Conservation (phyloP, 768 basidiomycete species). For the Leccinum sublutescens region DNA sequence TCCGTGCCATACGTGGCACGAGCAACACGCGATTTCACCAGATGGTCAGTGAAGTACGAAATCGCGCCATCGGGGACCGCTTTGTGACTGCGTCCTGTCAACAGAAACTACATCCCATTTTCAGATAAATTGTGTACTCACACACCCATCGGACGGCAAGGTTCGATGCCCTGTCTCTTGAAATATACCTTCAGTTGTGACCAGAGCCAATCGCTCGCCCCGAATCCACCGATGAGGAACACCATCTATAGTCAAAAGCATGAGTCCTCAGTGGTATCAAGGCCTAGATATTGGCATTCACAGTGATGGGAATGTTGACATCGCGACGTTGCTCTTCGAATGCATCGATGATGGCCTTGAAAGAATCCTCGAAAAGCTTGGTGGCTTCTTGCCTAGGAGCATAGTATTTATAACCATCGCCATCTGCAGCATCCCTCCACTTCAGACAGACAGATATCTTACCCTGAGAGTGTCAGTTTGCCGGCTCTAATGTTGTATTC, state of each 20-base stretch:
- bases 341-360: slow-evolving; percentile 30
- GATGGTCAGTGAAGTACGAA: slow-evolving; percentile 38
- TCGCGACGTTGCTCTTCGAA: slow-evolving; percentile 29
- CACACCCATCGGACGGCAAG: slow-evolving; percentile 47
- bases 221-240: slow-evolving; percentile 52
- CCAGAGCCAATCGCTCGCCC: slow-evolving; percentile 46
- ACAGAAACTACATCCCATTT: background rate
- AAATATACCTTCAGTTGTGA: slow-evolving; percentile 38
- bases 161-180: slow-evolving; percentile 33
- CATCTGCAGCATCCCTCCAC: background rate
- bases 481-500: slow-evolving; percentile 33
- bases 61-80: slow-evolving; percentile 52
- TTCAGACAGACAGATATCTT: background rate
- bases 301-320: slow-evolving; percentile 28
- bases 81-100: slow-evolving; percentile 25
- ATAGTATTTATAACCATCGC: background rate
- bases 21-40: slow-evolving; percentile 45
- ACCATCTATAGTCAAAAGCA: slow-evolving; percentile 12
- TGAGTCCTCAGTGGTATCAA: background rate
- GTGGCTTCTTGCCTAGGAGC: slow-evolving; percentile 34
- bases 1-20: slow-evolving; percentile 53
- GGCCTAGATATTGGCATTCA: slow-evolving; percentile 11
- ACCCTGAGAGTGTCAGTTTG: slow-evolving; percentile 36
- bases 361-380: slow-evolving; percentile 42
- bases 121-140: slow-evolving; percentile 32